Evolutionary conservation across 2,329 filamentous ascomycete species (phyloP).

Genomic region (Aspergillus vadensis): DNA sequence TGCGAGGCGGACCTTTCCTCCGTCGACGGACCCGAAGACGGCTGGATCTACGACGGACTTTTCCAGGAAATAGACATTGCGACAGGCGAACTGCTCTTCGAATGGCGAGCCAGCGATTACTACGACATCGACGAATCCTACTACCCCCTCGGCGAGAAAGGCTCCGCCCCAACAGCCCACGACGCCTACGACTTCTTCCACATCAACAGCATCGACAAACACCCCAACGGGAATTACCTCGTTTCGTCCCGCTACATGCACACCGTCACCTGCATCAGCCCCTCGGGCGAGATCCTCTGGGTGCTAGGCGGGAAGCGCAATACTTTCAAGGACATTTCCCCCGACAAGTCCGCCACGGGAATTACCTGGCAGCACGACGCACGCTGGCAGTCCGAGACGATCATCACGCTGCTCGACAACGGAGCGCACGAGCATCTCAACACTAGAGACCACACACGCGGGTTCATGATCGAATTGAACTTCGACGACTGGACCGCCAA

Average conservation of each 20-base stretch:
- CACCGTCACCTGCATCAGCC: conserved; percentile 34
- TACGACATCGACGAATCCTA: conserved; percentile 31
- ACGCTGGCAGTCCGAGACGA: conserved; percentile 28
- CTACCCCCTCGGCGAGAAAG: conserved; percentile 18
- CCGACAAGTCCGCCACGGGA: conserved; percentile 24
- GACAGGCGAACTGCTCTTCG: conserved; percentile 41
- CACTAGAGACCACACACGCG: conserved; percentile 20
- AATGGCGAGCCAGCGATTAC: conserved; percentile 50
- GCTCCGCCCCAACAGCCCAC: conserved; percentile 24
- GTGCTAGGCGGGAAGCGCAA: conserved; percentile 33
- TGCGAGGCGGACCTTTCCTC: conserved; percentile 44
- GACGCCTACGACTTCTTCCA: conserved; percentile 56
- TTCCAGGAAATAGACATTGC: conserved; percentile 44
- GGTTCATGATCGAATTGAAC: conserved; percentile 35
- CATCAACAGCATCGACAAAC: conserved; percentile 51
- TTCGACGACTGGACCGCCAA: conserved; percentile 51
- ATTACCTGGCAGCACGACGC: conserved; percentile 37
- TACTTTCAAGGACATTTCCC: conserved; percentile 27
- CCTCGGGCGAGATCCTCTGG: conserved; percentile 28
- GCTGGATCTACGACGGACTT: conserved; percentile 44
- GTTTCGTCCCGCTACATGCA: conserved; percentile 36
- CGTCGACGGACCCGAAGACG: conserved; percentile 40
- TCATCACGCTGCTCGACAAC: conserved; percentile 32
- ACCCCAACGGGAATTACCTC: conserved; percentile 33
- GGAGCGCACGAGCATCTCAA: conserved; percentile 22